A percentile compares a stretch with the other conserved stretches of the same genome.
Evolutionary conservation across 495 filamentous ascomycete species (phyloP).

Genomic region (Penicillium psychrofluorescens): DNA sequence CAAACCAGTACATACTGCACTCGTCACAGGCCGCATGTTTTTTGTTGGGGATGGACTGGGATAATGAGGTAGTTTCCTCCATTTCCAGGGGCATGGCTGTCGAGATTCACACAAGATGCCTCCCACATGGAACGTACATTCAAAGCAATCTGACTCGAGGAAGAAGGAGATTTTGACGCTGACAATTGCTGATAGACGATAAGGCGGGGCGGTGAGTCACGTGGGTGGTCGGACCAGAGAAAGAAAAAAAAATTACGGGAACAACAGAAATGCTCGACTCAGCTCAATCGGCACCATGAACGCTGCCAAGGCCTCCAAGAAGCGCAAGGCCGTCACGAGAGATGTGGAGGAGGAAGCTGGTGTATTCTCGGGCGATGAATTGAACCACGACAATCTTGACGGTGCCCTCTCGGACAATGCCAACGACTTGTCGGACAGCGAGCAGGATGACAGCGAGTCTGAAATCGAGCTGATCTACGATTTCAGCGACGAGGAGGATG

Average conservation of each 20-base stretch:
- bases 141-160: too few species aligned
- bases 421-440: slow-evolving; percentile 36
- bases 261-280: slow-evolving; percentile 3
- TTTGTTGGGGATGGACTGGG: slow-evolving; percentile 20
- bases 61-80: neutral
- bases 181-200: slow-evolving; percentile 17
- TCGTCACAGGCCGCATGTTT: slow-evolving; percentile 38
- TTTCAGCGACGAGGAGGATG: slow-evolving; percentile 34
- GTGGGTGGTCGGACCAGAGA: slow-evolving; percentile 34
- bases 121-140: too few species aligned
- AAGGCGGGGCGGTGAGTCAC: slow-evolving; percentile 34
- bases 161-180: neutral
- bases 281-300: slow-evolving; percentile 23
- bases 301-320: slow-evolving; percentile 38
- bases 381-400: slow-evolving; percentile 55
- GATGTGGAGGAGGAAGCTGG: slow-evolving; percentile 46
- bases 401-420: slow-evolving; percentile 58
- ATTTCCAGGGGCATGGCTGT: neutral
- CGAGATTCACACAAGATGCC: too few species aligned
- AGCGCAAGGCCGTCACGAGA: slow-evolving; percentile 52
- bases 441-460: slow-evolving; percentile 37
- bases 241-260: slow-evolving; percentile 28
- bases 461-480: slow-evolving; percentile 41
- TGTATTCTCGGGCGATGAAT: slow-evolving; percentile 57
- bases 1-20: slow-evolving; percentile 20